These are phyloP conservation scores for Beauveria sp. DNA, from an alignment of 2,329 filamentous ascomycete genomes.

Conservation along the genomic window DNA sequence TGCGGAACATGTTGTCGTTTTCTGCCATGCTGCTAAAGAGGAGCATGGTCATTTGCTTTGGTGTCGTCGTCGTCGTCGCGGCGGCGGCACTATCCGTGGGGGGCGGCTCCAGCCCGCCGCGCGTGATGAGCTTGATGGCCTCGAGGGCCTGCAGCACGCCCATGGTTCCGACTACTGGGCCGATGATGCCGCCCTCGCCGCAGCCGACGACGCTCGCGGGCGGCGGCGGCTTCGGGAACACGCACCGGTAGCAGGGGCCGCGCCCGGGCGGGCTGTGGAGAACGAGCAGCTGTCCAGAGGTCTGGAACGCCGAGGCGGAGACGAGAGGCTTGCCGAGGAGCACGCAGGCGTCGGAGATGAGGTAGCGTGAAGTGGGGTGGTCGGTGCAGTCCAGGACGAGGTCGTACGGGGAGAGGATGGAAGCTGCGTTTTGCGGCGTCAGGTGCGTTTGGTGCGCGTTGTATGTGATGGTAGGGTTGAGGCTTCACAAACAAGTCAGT, in stretches of 20 bases:
- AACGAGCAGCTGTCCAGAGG: conserved; percentile 83
- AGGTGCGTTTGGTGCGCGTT: conserved; percentile 57
- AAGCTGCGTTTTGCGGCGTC: conserved; percentile 57
- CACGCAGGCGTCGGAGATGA: conserved; percentile 86
- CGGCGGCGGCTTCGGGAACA: conserved; percentile 83
- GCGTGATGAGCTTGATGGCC: conserved; percentile 71
- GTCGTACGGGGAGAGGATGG: conserved; percentile 65
- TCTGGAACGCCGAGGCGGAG: conserved; percentile 81
- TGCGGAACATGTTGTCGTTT: conserved; percentile 53
- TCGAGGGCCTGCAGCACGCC: conserved; percentile 87
- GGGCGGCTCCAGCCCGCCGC: conserved; percentile 20
- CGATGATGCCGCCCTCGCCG: conserved; percentile 86
- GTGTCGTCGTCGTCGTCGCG: conserved; percentile 14
- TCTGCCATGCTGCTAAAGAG: conserved; percentile 40
- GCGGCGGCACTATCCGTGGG: neutral
- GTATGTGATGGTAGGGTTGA: conserved; percentile 68
- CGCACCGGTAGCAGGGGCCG: conserved; percentile 87
- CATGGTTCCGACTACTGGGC: conserved; percentile 89
- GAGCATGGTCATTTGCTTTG: conserved; percentile 29
- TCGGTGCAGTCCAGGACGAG: conserved; percentile 92
- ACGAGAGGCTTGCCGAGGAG: conserved; percentile 72
- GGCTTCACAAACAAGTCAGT: conserved; percentile 29
- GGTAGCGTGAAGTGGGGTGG: conserved; percentile 82
- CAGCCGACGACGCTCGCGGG: conserved; percentile 77
- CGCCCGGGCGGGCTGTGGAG: conserved; percentile 72